These are phyloP conservation scores for Lactarius evosmus DNA, from an alignment of 768 basidiomycete species.

Conservation along the genomic window DNA sequence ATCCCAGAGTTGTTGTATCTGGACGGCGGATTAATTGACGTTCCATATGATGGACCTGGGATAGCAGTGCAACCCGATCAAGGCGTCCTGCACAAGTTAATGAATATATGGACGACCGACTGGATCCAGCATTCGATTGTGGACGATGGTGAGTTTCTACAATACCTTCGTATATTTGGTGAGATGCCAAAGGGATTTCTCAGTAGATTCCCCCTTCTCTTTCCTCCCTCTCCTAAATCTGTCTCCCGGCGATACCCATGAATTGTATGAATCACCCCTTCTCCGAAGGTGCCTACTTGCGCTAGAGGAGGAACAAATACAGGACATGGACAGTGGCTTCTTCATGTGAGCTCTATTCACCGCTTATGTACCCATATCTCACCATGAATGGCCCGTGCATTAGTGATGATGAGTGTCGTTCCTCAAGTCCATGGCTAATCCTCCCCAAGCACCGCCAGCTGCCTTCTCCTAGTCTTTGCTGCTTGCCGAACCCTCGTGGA, in stretches of 20 bases:
- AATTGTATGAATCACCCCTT: conserved; percentile 56
- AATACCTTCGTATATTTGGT: conserved; percentile 11
- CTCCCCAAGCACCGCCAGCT: conserved; percentile 33
- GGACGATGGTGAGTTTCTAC: conserved; percentile 50
- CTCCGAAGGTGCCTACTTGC: conserved; percentile 54
- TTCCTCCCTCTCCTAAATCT: conserved; percentile 71
- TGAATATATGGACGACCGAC: conserved; percentile 90
- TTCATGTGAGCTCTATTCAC: conserved; percentile 40
- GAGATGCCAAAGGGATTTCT: conserved; percentile 17
- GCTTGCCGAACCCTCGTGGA: conserved; percentile 52
- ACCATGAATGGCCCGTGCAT: not conserved
- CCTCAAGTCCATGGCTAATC: conserved; percentile 39
- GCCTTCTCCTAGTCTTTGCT: conserved; percentile 34
- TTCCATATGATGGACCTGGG: conserved; percentile 55
- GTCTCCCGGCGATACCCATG: conserved; percentile 62
- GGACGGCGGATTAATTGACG: conserved; percentile 67
- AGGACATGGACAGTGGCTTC: conserved; percentile 43
- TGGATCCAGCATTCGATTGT: conserved; percentile 70
- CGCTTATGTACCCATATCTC: conserved; percentile 1
- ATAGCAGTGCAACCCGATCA: conserved; percentile 46
- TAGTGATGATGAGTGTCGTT: conserved; percentile 19
- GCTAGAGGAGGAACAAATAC: conserved; percentile 43
- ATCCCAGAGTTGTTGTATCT: conserved; percentile 76
- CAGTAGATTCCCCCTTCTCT: conserved; percentile 60
- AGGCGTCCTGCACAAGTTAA: conserved; percentile 57